Evolutionary conservation across 2,329 filamentous ascomycete genomes (phyloP), one percentile per base, ranked within the genome.

Genomic region (Sporothrix variecibatus): DNA sequence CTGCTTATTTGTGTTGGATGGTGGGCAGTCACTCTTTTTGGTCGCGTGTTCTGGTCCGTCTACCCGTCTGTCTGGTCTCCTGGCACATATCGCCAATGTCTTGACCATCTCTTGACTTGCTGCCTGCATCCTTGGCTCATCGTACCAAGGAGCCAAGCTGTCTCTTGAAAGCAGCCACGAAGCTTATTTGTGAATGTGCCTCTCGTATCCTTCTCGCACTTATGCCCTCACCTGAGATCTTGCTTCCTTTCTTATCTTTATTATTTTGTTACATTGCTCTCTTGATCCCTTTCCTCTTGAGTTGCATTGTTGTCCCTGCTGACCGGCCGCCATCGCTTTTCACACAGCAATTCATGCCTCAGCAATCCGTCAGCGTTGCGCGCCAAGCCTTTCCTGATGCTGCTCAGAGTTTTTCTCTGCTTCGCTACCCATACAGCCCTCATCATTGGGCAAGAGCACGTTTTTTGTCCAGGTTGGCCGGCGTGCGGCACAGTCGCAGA

Each of bases 1-100:
- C 11, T 12, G 67, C 0, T 23, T 53, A 9, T n/a, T n/a, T 28
- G 34, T 60, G 56, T 6, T 62, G 60, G 6, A 15, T 67, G 38
- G 62, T 15, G 38, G 38, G 38, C 62, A 46, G 5, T 17, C 51
- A 38, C 31, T 71, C 31, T 43, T 17, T 17, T 28, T 58, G 11
- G 34, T 34, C 71, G 71, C 43, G 43, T 65, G 58, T 53, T 53
- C 26, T 65, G 46, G 58, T 53, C 71, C 58, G 71, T 43, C 34
- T 65, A 53, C 20, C 58, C 71, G 58, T 8, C 28, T 26, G 38
- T 38, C 12, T 49, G 43, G 1, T 49, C 34, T 12, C 38, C 15
- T 46, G 34, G 28, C 34, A 60, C 34, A 46, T 9, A 26, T 67
- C 17, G 58, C 26, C 53, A 58, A 26, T 6, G 62, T 67, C 38